Evolutionary conservation across 1,284 basidiomycete genomes (phyloP).

Genomic region (Ustilago curta): DNA sequence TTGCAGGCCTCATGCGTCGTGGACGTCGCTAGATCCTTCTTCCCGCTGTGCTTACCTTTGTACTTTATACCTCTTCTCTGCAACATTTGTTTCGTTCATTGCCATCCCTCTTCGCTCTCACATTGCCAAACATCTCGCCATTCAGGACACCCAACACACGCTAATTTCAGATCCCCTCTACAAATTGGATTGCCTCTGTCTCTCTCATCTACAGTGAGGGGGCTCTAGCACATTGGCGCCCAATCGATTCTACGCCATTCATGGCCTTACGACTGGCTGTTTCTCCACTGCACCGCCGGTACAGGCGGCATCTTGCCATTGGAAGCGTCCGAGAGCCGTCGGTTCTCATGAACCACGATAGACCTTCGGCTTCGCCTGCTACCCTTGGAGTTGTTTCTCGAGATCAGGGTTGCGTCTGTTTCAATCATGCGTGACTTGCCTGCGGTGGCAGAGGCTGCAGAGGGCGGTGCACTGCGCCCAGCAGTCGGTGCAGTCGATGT

Average conservation of each 20-base stretch:
- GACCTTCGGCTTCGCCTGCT: constrained; percentile 28
- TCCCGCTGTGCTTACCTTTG: constrained; percentile 6
- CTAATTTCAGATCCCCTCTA: background rate
- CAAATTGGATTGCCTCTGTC: background rate
- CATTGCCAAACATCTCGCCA: background rate
- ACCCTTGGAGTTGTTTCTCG: constrained; percentile 39
- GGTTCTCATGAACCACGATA: constrained; percentile 29
- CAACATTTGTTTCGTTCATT: background rate
- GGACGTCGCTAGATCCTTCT: constrained; percentile 30
- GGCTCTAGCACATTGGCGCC: background rate
- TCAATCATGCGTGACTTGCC: constrained; percentile 36
- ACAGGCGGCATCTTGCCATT: constrained; percentile 23
- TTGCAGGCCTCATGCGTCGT: constrained; percentile 77
- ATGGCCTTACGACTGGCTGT: background rate
- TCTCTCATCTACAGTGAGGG: background rate
- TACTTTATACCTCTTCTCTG: constrained; percentile 15
- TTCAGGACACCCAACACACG: constrained; percentile 1
- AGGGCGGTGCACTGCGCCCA: constrained; percentile 1
- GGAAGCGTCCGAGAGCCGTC: constrained; percentile 18
- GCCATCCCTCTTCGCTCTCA: background rate
- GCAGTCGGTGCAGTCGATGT: background rate
- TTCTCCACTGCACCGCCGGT: constrained; percentile 43
- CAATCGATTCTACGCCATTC: too few relatives aligned
- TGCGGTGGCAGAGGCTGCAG: background rate
- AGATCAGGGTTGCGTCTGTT: constrained; percentile 14